A percentile compares a stretch with the other conserved stretches of the same genome.
Evolutionary conservation across 345 rosid species (phyloP).

Genomic region (Linum lewisii): DNA sequence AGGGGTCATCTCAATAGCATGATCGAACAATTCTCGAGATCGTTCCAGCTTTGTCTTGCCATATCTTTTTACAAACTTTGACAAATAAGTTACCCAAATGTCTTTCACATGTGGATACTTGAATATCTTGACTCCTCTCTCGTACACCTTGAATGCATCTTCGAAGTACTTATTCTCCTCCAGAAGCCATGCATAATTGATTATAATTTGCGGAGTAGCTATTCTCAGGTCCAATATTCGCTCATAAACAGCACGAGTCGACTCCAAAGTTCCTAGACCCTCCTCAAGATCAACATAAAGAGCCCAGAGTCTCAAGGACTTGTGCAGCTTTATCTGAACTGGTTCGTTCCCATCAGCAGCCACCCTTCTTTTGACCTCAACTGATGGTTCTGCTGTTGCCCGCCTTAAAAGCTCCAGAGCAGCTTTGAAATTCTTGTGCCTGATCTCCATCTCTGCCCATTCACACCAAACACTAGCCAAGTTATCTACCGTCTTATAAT

Average conservation of each 20-base stretch:
- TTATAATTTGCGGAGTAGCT: slow-evolving; percentile 91
- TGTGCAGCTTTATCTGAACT: slow-evolving; percentile 90
- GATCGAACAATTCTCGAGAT: slow-evolving; percentile 87
- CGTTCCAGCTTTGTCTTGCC: slow-evolving; percentile 88
- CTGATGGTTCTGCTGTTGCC: slow-evolving; percentile 94
- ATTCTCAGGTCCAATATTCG: slow-evolving; percentile 85
- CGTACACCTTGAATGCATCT: slow-evolving; percentile 98
- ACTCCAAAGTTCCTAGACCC: slow-evolving; percentile 80
- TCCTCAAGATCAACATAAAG: slow-evolving; percentile 94
- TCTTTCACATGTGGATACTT: slow-evolving; percentile 97
- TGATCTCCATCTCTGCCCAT: slow-evolving; percentile 98
- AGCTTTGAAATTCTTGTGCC: slow-evolving; percentile 73
- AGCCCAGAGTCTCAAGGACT: slow-evolving; percentile 83
- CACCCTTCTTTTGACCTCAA: slow-evolving; percentile 89
- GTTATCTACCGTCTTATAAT: slow-evolving; percentile 81
- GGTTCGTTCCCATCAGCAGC: slow-evolving; percentile 92
- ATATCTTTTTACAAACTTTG: slow-evolving; percentile 84
- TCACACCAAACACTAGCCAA: slow-evolving; percentile 93
- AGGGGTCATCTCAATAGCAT: slow-evolving; percentile 87
- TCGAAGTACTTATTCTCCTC: slow-evolving; percentile 93
- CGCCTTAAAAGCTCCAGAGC: slow-evolving; percentile 88
- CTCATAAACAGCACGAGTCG: slow-evolving; percentile 89
- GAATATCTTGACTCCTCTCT: slow-evolving; percentile 93
- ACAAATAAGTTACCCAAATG: slow-evolving; percentile 83
- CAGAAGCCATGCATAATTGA: slow-evolving; percentile 73